Conservation (phyloP, 495 filamentous ascomycete species). For the Geoglossum glabrum region DNA sequence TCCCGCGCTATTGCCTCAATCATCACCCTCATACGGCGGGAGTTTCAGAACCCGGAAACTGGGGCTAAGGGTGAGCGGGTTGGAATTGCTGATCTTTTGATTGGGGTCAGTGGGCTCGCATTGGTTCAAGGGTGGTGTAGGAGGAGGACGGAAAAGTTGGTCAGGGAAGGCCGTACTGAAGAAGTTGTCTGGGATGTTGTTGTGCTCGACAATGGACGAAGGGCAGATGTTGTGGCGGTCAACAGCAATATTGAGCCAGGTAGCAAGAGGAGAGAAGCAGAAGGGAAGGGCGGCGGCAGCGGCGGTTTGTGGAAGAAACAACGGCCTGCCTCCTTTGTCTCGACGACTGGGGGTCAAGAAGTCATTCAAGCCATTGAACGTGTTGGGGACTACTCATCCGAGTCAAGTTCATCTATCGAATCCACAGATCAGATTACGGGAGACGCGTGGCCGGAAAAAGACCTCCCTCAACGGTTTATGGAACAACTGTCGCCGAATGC, state of each 20-base stretch:
- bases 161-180: constrained; percentile 29
- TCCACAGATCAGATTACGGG: background rate
- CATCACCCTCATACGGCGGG: constrained; percentile 48
- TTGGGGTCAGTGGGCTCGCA: constrained; percentile 49
- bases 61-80: constrained; percentile 38
- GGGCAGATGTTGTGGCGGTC: constrained; percentile 23
- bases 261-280: background rate
- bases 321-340: background rate
- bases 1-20: constrained; percentile 66
- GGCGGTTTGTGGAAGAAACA: background rate
- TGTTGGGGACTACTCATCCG: background rate
- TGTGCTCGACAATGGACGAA: constrained; percentile 29
- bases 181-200: constrained; percentile 68
- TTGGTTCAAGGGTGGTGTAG: constrained; percentile 50
- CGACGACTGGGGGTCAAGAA: background rate
- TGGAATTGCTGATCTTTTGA: constrained; percentile 41
- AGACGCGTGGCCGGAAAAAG: constrained; percentile 23
- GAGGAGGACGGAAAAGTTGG: constrained; percentile 34
- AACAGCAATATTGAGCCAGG: background rate
- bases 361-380: background rate
- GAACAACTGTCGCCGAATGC: constrained; percentile 25
- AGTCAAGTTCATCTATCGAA: background rate
- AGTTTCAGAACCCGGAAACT: constrained; percentile 44
- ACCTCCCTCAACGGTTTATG: constrained; percentile 26
- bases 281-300: background rate